Conservation (phyloP, 2,329 filamentous ascomycete species). For the Botryosphaeria dothidea region DNA sequence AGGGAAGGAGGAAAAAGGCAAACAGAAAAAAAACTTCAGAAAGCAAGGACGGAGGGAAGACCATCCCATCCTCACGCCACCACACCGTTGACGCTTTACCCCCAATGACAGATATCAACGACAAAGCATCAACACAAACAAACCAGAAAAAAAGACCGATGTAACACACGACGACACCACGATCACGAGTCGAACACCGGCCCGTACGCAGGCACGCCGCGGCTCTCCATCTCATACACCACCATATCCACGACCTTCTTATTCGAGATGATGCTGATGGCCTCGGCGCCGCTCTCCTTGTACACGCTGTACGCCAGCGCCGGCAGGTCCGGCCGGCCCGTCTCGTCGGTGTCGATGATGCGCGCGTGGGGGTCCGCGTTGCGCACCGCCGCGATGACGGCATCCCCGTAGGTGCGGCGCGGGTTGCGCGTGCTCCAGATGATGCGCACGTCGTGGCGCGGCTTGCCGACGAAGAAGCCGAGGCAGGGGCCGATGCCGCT, state of each 20-base stretch:
- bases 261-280: conserved; percentile 73
- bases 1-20: background rate
- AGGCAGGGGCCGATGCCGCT: conserved; percentile 42
- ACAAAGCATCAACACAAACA: background rate
- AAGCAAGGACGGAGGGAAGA: background rate
- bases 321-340: conserved; percentile 60
- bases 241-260: conserved; percentile 66
- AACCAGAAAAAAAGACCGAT: too few relatives aligned
- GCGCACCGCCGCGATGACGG: conserved; percentile 58
- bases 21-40: background rate
- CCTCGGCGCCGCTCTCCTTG: conserved; percentile 56
- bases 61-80: too few relatives aligned
- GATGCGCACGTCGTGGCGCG: conserved; percentile 52
- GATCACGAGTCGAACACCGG: conserved; percentile 73
- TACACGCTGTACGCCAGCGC: conserved; percentile 55
- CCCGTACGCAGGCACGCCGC: conserved; percentile 68
- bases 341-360: conserved; percentile 65
- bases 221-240: conserved; percentile 67
- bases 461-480: conserved; percentile 51
- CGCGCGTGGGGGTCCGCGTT: conserved; percentile 62
- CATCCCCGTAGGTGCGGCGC: conserved; percentile 61
- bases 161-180: background rate
- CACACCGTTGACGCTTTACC: too few relatives aligned
- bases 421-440: conserved; percentile 70
- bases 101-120: too few relatives aligned